Conservation (phyloP, 805 yeast genomes). For the Teunomyces kruisii region DNA sequence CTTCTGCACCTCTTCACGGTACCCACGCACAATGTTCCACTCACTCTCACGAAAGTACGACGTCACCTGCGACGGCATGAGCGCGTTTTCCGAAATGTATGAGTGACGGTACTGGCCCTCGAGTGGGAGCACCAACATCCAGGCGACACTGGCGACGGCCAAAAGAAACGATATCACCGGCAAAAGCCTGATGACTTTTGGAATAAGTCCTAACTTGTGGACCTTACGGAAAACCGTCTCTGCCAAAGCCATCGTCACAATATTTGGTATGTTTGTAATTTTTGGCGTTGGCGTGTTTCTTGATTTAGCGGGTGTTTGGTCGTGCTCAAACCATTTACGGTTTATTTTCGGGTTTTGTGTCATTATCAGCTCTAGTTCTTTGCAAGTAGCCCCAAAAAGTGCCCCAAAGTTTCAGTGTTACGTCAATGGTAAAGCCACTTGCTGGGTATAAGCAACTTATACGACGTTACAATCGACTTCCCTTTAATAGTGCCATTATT, state of each 20-base stretch:
- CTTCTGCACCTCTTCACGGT: conserved; percentile 56
- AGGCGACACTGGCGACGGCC: conserved; percentile 33
- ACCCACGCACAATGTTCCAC: conserved; percentile 90
- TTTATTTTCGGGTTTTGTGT: neutral
- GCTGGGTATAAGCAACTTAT: conserved; percentile 21
- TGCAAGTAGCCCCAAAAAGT: too few relatives aligned
- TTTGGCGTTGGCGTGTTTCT: neutral
- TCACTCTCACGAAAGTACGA: conserved; percentile 91
- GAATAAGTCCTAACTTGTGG: conserved; percentile 40
- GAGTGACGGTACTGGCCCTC: conserved; percentile 82
- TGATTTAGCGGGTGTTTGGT: neutral
- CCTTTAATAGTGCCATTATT: conserved; percentile 20
- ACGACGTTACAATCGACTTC: conserved; percentile 28
- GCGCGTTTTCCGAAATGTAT: conserved; percentile 92
- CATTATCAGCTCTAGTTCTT: too few relatives aligned
- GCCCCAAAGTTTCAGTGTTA: too few relatives aligned
- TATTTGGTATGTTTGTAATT: neutral
- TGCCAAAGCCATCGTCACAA: conserved; percentile 40
- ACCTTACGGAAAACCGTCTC: conserved; percentile 39
- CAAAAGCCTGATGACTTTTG: conserved; percentile 31
- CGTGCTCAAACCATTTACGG: neutral
- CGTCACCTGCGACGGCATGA: conserved; percentile 94
- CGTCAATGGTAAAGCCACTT: neutral
- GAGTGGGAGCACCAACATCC: conserved; percentile 65
- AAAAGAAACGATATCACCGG: conserved; percentile 35